Conservation (phyloP, 192 early-diverging fungal species). For the Phycomyces nitens region DNA sequence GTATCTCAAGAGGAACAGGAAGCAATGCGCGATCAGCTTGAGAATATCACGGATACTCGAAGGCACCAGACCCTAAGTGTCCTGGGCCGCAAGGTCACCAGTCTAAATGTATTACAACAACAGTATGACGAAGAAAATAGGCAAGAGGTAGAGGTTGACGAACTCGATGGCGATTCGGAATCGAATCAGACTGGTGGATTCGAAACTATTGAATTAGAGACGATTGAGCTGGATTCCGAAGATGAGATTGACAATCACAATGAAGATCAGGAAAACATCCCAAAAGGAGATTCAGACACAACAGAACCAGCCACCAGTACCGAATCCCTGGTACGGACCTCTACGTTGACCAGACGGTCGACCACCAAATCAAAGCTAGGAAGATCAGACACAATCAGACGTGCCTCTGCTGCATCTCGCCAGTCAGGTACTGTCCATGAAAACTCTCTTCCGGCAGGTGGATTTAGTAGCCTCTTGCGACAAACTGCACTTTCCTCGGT, state of each 20-base stretch:
- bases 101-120: slow-evolving; percentile 25
- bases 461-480: not conserved
- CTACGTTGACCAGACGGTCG: not conserved
- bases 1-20: not conserved
- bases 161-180: not conserved
- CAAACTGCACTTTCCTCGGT: slow-evolving; percentile 12
- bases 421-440: not conserved
- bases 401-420: not conserved
- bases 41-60: slow-evolving; percentile 13
- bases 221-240: no score
- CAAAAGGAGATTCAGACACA: not conserved
- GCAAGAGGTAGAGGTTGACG: slow-evolving; percentile 1
- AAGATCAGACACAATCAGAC: not conserved
- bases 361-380: not conserved
- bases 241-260: no score
- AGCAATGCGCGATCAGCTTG: slow-evolving; percentile 4
- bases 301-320: not conserved
- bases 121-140: slow-evolving; percentile 5
- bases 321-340: no score
- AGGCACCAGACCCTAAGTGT: slow-evolving; percentile 27
- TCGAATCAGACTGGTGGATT: no score
- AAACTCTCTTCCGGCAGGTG: not conserved
- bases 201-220: no score
- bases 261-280: not conserved
- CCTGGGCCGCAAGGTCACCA: slow-evolving; percentile 30